Evolutionary conservation across 2,329 filamentous ascomycete genomes (phyloP).

Genomic region (Calonectria pseudoreteaudii): DNA sequence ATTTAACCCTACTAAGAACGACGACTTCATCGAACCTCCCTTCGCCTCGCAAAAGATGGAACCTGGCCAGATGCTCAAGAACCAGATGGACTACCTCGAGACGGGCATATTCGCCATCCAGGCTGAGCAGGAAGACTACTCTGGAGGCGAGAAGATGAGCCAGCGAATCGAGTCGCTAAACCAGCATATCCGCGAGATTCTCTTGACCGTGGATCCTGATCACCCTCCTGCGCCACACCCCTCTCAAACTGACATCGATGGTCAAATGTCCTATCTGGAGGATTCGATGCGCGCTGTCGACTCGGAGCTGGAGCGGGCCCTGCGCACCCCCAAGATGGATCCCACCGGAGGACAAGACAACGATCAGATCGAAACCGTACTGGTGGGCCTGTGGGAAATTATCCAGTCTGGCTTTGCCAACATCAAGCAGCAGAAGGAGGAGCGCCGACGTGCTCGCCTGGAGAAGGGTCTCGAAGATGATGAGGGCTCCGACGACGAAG

Average conservation of each 20-base stretch:
- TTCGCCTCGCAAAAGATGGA: constrained; percentile 48
- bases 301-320: constrained; percentile 53
- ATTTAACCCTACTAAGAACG: constrained; percentile 68
- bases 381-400: constrained; percentile 68
- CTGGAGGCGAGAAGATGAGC: constrained; percentile 53
- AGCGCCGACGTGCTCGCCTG: constrained; percentile 63
- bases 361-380: constrained; percentile 67
- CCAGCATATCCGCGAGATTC: constrained; percentile 70
- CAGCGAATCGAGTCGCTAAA: constrained; percentile 73
- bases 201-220: constrained; percentile 60
- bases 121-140: constrained; percentile 63
- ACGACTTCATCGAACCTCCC: constrained; percentile 58
- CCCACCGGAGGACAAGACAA: constrained; percentile 42
- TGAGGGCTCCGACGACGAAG: constrained; percentile 70
- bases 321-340: constrained; percentile 43
- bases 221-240: constrained; percentile 70
- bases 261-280: constrained; percentile 77
- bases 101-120: constrained; percentile 71
- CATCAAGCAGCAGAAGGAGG: constrained; percentile 64
- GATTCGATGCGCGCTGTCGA: constrained; percentile 66
- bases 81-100: constrained; percentile 79
- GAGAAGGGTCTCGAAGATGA: constrained; percentile 70
- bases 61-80: constrained; percentile 60
- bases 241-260: constrained; percentile 68
- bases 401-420: constrained; percentile 65